Evolutionary conservation across 2,329 filamentous ascomycete genomes (phyloP).

Genomic region (Aspergillus pseudotamarii): DNA sequence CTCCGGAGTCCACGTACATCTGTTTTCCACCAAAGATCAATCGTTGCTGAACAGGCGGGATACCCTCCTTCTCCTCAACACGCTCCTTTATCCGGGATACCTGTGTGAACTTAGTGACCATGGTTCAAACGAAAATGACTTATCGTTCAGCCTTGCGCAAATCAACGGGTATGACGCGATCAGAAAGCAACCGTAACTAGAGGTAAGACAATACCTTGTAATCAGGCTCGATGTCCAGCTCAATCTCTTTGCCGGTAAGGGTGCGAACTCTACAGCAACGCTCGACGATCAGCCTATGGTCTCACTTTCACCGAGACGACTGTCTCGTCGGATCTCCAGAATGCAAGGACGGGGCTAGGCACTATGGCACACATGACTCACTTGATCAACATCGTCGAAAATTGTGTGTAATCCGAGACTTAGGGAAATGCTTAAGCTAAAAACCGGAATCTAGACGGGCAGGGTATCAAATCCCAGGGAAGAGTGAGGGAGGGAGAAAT

Average conservation of each 20-base stretch:
- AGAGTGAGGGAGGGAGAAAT: conserved; percentile 8
- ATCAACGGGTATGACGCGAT: neutral
- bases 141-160: neutral
- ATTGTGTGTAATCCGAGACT: neutral
- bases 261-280: conserved; percentile 76
- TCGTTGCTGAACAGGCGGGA: conserved; percentile 93
- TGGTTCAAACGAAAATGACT: neutral
- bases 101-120: conserved; percentile 47
- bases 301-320: neutral
- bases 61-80: conserved; percentile 98
- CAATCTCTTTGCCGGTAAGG: conserved; percentile 97
- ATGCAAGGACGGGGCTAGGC: neutral
- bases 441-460: neutral
- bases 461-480: neutral
- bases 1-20: conserved; percentile 66
- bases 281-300: conserved; percentile 10
- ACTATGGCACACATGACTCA: conserved; percentile 29
- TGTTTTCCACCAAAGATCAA: conserved; percentile 97
- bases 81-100: conserved; percentile 97
- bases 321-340: neutral
- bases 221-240: conserved; percentile 91
- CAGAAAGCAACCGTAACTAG: neutral
- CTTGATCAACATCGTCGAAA: conserved; percentile 55
- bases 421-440: neutral
- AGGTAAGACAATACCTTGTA: conserved; percentile 69